Evolutionary conservation across 768 basidiomycete species (phyloP), one percentile per base, ranked within the genome.

Genomic region (Dioszegia aurantiaca): DNA sequence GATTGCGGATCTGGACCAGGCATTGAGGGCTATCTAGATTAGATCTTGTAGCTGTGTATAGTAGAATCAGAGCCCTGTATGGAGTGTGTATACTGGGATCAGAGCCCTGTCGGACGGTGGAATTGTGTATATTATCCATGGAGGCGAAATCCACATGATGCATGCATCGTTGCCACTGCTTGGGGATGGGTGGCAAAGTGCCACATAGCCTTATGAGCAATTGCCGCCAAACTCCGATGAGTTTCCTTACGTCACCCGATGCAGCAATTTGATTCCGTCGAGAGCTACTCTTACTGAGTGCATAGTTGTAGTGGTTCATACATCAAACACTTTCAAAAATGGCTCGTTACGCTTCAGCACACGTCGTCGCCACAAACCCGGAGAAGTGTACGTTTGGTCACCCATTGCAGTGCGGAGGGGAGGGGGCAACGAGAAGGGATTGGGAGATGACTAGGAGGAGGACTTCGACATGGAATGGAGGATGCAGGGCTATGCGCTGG

Each of bases 291-390:
- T n/a, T n/a, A n/a, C n/a, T n/a, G n/a, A n/a, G n/a, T n/a, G n/a
- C n/a, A n/a, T n/a, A n/a, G n/a, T 33, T 47, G 14, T 47, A 30
- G 19, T n/a, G 33, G n/a, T n/a, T n/a, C n/a, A n/a, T n/a, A n/a
- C n/a, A n/a, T 26, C 31, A 33, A 33, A 8, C 40, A 17, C 14
- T n/a, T n/a, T n/a, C n/a, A n/a, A 53, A 21, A 53, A 53, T 53
- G 77, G 92, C 92, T 81, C 90, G 92, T 77, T 97, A 97, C 85
- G 89, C 92, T 72, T 85, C 88, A 69, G 89, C 87, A 70, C 83
- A 86, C 73, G 82, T 86, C 65, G 68, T 64, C 70, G 87, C 88
- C 73, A 81, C 86, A 70, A 94, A 94, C 82, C 90, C 92, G 72
- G 92, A 97, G 85, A 93, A 90, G 83, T 89, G 90, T 93, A 66